Base-by-base conservation (phyloP, 306 rosid genomes). In the Rosa multiflora region DNA sequence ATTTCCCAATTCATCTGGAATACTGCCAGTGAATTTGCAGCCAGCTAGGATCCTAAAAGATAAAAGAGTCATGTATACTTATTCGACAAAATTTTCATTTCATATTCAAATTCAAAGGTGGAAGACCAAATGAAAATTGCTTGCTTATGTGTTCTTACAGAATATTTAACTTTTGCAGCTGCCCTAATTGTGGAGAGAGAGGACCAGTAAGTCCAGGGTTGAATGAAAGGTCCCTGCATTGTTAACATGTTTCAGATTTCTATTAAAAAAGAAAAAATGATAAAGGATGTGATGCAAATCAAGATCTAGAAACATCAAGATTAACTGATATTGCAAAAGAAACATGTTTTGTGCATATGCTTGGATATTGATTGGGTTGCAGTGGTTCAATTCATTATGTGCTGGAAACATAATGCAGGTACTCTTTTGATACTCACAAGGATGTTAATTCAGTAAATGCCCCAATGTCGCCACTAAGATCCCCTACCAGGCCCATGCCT, bases 31-130 rank as follows among this genome's bases (percentile, higher is more conserved):
- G 85, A 95, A 95, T 78, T 93, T 8, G 72, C 99, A 95, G 42
- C 98, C 97, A 76, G 98, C 97, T 82, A 95, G 89, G 81, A 93
- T 91, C 88, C 99, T 95, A 84, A 81, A 80, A 67, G 26, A 79
- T 37, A 74, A 80, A 71, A 46, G 32, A 85, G 62, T 63, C 47
- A 5, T 4, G 15, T 46, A 47, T 63, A 63, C n/a, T 46, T 32
- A 32, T 29, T 32, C 8, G 6, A 26, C 18, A 63, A 76, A 47
- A 29, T 2, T 44, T 8, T 53, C 47, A 13, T 12, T 29, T 20
- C 72, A 32, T 46, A 32, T 44, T 26, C 56, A 40, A 82, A 70
- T 61, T 68, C 32, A 64, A 23, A 76, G 46, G 78, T 67, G 49
- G 48, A 66, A 67, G 72, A 23, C 40, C 39, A 52, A 43, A 64